Evolutionary conservation across 345 rosid genomes (phyloP), one percentile per base, ranked within the genome.

Genomic region (Isatis tinctoria): DNA sequence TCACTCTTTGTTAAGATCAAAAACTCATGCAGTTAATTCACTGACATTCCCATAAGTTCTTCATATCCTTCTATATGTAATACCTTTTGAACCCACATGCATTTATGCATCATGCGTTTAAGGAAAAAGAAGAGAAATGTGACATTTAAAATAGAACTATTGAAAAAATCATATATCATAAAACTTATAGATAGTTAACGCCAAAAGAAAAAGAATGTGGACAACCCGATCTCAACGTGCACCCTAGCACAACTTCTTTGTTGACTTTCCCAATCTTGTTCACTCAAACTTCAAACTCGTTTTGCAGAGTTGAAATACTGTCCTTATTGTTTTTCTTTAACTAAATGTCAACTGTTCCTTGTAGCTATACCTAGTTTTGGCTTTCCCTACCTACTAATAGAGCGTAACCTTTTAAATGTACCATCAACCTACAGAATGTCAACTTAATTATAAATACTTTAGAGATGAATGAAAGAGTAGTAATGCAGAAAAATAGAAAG

Each of bases 211-310:
- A 35, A 14, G 48, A 36, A 67, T 67, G 71, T 24, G 33, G 14
- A 22, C 47, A 39, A 20, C 54, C 39, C 40, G 5, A 63, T 5
- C 28, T 48, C 30, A 35, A 18, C 12, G 13, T 47, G 57, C 69
- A 65, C 41, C 70, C 33, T 65, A 64, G 54, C 56, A 28, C 69
- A 40, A 45, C 14, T 64, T 16, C 57, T 47, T 65, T 51, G 70
- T 51, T 33, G 37, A 52, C 49, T 37, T 52, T 35, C 36, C 72
- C 72, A 67, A 24, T 52, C 60, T 24, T 52, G 14, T 22, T 67
- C 71, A 49, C 48, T 51, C 52, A 45, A 51, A 20, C 59, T 27
- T 45, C 45, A 64, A 16, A 48, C 12, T 13, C 11, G 33, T 17
- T 49, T 35, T 66, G 24, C 43, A 35, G 47, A 12, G 24, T 35